Base-by-base conservation (phyloP, 2,329 filamentous ascomycete species). In the Colletotrichum sidae region DNA sequence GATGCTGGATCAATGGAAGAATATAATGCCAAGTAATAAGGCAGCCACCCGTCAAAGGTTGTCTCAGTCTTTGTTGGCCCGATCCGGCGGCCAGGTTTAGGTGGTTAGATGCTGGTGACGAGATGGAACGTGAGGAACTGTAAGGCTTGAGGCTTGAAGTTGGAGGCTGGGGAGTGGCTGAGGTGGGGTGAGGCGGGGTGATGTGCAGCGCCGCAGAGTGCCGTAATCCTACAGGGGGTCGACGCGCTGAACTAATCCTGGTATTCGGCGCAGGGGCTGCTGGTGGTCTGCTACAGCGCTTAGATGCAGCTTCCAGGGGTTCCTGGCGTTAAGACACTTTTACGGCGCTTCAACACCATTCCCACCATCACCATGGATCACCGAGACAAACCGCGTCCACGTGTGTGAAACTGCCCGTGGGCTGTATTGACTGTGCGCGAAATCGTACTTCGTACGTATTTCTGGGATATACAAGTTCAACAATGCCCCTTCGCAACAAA, bases 381-480 rank as follows among this genome's bases (percentile, higher is more conserved):
- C 2, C 2, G 15, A 12, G 9, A 33, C n/a, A 10, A 33, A 42
- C 9, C 8, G 9, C 7, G 34, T 12, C n/a, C n/a, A n/a, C n/a
- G 6, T 37, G 37, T 61, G 39, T 52, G 47, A 46, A 65, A 60
- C 61, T 46, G 49, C 41, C 46, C 57, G 25, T 55, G 35, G 39
- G 58, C 39, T 62, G 57, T 65, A 62, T 65, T 65, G 62, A 58
- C 37, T 67, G 65, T 67, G 56, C 54, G 25, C 52, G 67, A 67
- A 68, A 61, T 67, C 68, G 63, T 67, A 64, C 49, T 59, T 11
- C 25, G 37, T 64, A 67, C 60, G 63, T 58, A 70, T 69, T 70
- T 47, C 67, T 67, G 45, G 64, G 63, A 65, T 70, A 62, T 67
- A 67, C 64, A 66, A 65, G 50, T 47, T 66, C 65, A 65, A 65